Evolutionary conservation across 345 rosid genomes (phyloP), one percentile per base, ranked within the genome.

Genomic region (Aurinia saxatilis): DNA sequence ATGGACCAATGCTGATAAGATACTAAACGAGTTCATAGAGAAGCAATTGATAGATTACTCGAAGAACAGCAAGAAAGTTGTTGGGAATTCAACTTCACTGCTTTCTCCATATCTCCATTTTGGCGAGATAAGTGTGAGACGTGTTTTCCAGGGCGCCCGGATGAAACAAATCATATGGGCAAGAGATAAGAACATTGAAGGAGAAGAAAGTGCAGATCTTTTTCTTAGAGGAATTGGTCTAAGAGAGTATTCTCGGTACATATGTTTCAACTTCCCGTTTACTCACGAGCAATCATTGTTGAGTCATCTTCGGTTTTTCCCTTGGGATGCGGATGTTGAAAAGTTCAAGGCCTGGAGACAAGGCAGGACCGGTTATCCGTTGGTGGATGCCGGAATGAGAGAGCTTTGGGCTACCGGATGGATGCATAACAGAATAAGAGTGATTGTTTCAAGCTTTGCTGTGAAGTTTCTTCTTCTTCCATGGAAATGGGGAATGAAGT

Each of bases 331-430:
- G 6, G 74, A 85, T 66, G 77, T 76, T 56, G 80, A 60, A 5
- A 65, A 66, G 72, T 92, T 88, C 69, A 92, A 92, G 82, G 82
- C 78, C 19, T 92, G 98, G 98, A 86, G 93, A 72, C 96, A 86
- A 77, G 98, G 96, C 19, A 74, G 87, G 72, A 92, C 96, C 0
- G 98, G 96, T 17, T 92, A 92, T 66, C 96, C 96, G 0, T 70
- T 92, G 61, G 98, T 91, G 11, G 98, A 91, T 80, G 95, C 96
- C 0, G 98, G 96, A 53, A 91, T 91, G 98, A 86, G 98, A 50
- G 95, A 91, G 81, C 90, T 91, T 38, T 91, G 98, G 98, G 98
- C 98, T 13, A 91, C 93, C 0, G 96, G 98, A 50, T 88, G 98
- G 98, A 63, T 84, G 65, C 98, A 88, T 63, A 88, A 91, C 74